A percentile compares a stretch with the other conserved stretches of the same genome.
phyloP scores from a whole-genome alignment of 768 basidiomycete species.

The Boletus rubropictus region DNA sequence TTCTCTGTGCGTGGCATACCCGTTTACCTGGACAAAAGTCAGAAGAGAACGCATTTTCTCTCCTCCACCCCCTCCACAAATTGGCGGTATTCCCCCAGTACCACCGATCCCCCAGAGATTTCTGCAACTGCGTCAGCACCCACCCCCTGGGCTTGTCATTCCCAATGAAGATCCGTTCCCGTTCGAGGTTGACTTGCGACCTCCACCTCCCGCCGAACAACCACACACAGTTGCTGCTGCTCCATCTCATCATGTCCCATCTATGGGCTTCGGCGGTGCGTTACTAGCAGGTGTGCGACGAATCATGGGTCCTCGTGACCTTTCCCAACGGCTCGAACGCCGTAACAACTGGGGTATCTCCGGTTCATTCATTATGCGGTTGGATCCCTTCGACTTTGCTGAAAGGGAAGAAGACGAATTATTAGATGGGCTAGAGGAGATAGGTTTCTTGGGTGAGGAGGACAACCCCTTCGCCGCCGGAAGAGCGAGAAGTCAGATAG shows the following conservation, averaged over 20 bases:
- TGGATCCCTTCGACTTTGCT: constrained; percentile 24
- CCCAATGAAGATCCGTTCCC: constrained; percentile 48
- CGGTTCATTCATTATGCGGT: constrained; percentile 28
- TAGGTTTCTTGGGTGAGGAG: constrained; percentile 15
- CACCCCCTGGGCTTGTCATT: constrained; percentile 41
- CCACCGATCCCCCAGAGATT: constrained; percentile 43
- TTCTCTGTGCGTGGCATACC: not conserved
- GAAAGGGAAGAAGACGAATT: constrained; percentile 10
- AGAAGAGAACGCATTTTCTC: constrained; percentile 32
- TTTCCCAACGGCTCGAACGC: constrained; percentile 10
- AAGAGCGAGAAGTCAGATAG: constrained; percentile 19
- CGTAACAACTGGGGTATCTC: constrained; percentile 21
- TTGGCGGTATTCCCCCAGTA: constrained; percentile 47
- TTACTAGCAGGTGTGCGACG: constrained; percentile 41
- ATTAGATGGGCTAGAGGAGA: constrained; percentile 16
- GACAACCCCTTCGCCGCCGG: constrained; percentile 6
- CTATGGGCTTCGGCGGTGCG: constrained; percentile 63
- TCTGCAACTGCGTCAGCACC: constrained; percentile 34
- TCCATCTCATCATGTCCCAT: constrained; percentile 52
- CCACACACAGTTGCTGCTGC: constrained; percentile 35
- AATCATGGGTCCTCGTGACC: constrained; percentile 14
- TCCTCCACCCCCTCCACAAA: constrained; percentile 45
- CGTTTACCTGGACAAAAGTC: constrained; percentile 5
- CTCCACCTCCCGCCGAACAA: constrained; percentile 16
- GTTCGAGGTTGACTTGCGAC: constrained; percentile 39